A percentile compares a stretch with the other conserved stretches of the same genome.
These are phyloP conservation scores for Apiospora phragmitis DNA, from an alignment of 2,329 filamentous ascomycete species.

Conservation along the genomic window DNA sequence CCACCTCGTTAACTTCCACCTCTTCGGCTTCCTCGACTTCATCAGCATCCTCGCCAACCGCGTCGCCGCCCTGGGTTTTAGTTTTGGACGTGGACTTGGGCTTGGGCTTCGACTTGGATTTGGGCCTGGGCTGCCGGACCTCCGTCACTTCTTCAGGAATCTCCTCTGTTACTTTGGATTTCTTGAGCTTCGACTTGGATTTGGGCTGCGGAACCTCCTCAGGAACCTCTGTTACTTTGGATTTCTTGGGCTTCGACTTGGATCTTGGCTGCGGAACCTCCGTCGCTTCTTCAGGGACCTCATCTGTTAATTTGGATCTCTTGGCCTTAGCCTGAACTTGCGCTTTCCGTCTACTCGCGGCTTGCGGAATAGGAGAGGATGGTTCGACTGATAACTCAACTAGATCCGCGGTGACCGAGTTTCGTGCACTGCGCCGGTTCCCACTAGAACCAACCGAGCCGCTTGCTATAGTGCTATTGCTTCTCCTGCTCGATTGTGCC, in stretches of 20 bases:
- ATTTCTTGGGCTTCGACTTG: slow-evolving; percentile 16
- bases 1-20: slow-evolving; percentile 44
- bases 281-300: slow-evolving; percentile 26
- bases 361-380: slow-evolving; percentile 26
- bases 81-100: slow-evolving; percentile 12
- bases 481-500: slow-evolving; percentile 21
- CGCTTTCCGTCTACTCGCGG: slow-evolving; percentile 14
- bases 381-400: slow-evolving; percentile 21
- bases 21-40: slow-evolving; percentile 47
- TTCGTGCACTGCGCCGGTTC: slow-evolving; percentile 24
- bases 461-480: slow-evolving; percentile 20
- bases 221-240: no score
- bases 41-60: slow-evolving; percentile 14
- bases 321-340: slow-evolving; percentile 13
- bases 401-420: slow-evolving; percentile 12
- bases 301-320: not conserved
- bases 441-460: slow-evolving; percentile 26
- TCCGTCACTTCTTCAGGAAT: slow-evolving; percentile 25
- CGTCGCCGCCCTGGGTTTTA: slow-evolving; percentile 5
- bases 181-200: slow-evolving; percentile 10
- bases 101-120: slow-evolving; percentile 13
- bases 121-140: slow-evolving; percentile 1
- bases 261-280: not conserved
- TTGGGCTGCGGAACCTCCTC: no score
- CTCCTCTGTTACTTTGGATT: slow-evolving; percentile 14